These are phyloP conservation scores for Mesembryanthemum crystallinum DNA, from an alignment of 148 eudicot species.

Conservation along the genomic window DNA sequence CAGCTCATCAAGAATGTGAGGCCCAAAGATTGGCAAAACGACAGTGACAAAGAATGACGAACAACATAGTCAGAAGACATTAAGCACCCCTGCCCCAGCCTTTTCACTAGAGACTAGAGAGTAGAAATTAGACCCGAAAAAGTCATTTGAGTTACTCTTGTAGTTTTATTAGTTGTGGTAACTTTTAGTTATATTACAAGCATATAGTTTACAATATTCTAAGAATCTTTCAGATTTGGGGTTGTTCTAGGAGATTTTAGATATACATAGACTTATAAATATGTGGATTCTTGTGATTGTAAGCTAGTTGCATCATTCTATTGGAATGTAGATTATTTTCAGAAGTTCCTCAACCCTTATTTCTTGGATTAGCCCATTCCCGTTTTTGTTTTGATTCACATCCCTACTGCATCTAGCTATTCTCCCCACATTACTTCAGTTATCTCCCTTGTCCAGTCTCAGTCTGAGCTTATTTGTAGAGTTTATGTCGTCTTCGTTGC, in stretches of 20 bases:
- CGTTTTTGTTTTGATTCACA: background rate
- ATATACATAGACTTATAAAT: background rate
- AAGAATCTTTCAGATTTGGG: no score
- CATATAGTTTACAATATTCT: background rate
- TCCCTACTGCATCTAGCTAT: no score
- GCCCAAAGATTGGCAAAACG: background rate
- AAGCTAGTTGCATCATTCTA: background rate
- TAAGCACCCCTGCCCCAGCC: background rate
- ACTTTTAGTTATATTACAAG: background rate
- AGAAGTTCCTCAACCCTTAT: background rate
- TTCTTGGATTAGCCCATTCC: background rate
- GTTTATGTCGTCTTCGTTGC: background rate
- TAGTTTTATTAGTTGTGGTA: background rate
- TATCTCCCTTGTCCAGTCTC: background rate
- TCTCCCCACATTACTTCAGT: background rate
- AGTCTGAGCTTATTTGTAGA: background rate
- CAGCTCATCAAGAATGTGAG: slow-evolving; percentile 20
- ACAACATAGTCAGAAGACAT: background rate
- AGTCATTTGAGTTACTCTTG: background rate
- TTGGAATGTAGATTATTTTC: background rate
- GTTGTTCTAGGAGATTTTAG: no score
- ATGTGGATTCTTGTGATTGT: background rate
- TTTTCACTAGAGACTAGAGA: background rate
- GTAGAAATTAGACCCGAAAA: background rate
- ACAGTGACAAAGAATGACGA: background rate